Evolutionary conservation across 169 alveolate species (phyloP), one percentile per base, ranked within the genome.

Genomic region (Plasmodium inui): DNA sequence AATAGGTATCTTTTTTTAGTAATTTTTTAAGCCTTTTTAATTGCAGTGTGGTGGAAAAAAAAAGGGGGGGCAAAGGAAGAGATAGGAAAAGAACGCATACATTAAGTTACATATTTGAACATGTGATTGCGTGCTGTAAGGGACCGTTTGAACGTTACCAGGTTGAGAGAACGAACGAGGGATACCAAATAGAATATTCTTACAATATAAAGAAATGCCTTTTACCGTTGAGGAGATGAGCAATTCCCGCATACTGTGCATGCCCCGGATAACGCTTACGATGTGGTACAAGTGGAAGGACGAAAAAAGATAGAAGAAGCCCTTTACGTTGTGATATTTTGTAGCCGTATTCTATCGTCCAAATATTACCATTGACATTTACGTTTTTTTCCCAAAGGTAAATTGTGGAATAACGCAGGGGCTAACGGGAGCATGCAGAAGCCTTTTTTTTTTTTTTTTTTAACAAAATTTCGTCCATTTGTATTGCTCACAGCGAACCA

Each of bases 1-100:
- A 67, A 67, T 67, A 67, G 76, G 76, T 26, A 67, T 61, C 74
- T 61, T 61, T 61, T 67, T 67, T 67, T 67, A 67, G 76, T 67
- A 67, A 67, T 67, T 67, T 19, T 67, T 67, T 67, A 67, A 67
- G 30, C 76, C 76, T 28, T 67, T 67, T 67, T 67, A 67, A 67
- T 26, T 67, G 14, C 30, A 26, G 76, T 17, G 39, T 67, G 39
- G 76, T 17, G 6, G 1, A 46, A 46, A 46, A 44, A 44, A 44
- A 44, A 9, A 44, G 12, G 76, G 37, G 76, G n/a, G 17, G 32
- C 41, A 67, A 67, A 67, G 76, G 76, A 67, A 41, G 76, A 67
- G 6, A 28, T 67, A 26, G 17, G 37, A 8, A 67, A 67, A 67
- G 34, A 22, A 19, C 22, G 76, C 17, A 26, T 67, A 26, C 37